These are phyloP conservation scores for Rhodotorula sp. DNA, from an alignment of 1,284 basidiomycete species.

Conservation along the genomic window DNA sequence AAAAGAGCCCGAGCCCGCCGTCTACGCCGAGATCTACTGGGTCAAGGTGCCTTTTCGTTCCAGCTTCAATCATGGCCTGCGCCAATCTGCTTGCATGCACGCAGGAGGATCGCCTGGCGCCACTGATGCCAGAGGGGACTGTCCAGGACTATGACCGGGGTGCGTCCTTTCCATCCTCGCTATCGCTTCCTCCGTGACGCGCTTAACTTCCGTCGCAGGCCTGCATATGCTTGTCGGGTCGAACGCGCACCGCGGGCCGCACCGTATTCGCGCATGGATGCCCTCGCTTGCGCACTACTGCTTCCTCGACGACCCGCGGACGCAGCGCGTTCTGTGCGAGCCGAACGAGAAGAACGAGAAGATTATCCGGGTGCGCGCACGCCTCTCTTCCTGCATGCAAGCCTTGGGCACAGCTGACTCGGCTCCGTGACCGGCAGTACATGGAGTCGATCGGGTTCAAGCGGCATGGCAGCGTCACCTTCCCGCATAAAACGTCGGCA, in stretches of 20 bases:
- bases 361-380: slow-evolving; percentile 35
- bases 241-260: slow-evolving; percentile 38
- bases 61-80: too few relatives aligned
- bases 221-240: slow-evolving; percentile 46
- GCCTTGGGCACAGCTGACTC: background rate
- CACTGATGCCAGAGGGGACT: slow-evolving; percentile 38
- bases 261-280: slow-evolving; percentile 57
- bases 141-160: slow-evolving; percentile 60
- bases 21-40: slow-evolving; percentile 61
- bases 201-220: too few relatives aligned
- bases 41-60: slow-evolving; percentile 49
- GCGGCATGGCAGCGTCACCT: slow-evolving; percentile 39
- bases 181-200: slow-evolving; percentile 41
- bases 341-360: slow-evolving; percentile 51
- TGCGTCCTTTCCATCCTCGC: slow-evolving; percentile 46
- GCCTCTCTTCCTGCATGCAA: background rate
- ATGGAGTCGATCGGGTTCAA: slow-evolving; percentile 44
- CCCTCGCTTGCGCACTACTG: slow-evolving; percentile 57
- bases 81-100: background rate
- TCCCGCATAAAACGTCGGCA: slow-evolving; percentile 45
- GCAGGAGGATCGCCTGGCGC: slow-evolving; percentile 49
- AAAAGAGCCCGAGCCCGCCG: slow-evolving; percentile 62
- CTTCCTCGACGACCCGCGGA: slow-evolving; percentile 59
- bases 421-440: slow-evolving; percentile 25
- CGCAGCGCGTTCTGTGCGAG: slow-evolving; percentile 57